These are phyloP conservation scores for Blastobotrys indianensis DNA, from an alignment of 1,139 yeast species.

Conservation along the genomic window DNA sequence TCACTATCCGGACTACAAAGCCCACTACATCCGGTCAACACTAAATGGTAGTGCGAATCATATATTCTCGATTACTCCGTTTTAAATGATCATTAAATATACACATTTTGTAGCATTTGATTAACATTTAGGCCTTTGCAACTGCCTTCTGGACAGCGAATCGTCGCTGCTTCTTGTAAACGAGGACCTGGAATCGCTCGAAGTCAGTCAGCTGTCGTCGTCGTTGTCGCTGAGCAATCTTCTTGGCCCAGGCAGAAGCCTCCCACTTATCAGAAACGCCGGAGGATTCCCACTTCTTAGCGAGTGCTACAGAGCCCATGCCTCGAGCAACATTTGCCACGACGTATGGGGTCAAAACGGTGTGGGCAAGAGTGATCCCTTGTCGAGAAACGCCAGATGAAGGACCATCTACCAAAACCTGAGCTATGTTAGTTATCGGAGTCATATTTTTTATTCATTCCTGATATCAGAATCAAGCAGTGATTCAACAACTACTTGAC, in stretches of 20 bases:
- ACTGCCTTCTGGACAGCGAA: slow-evolving; percentile 86
- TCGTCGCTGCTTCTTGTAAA: slow-evolving; percentile 95
- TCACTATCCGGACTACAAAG: too few relatives aligned
- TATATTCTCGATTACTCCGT: too few relatives aligned
- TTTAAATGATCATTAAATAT: too few relatives aligned
- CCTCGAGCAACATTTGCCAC: slow-evolving; percentile 88
- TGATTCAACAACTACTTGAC: not conserved
- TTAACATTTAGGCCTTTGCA: slow-evolving; percentile 66
- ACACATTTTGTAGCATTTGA: too few relatives aligned
- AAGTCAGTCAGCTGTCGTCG: slow-evolving; percentile 92
- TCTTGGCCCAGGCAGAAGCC: slow-evolving; percentile 94
- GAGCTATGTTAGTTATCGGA: slow-evolving; percentile 9
- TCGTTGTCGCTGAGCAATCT: slow-evolving; percentile 89
- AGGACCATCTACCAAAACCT: slow-evolving; percentile 97
- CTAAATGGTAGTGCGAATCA: too few relatives aligned
- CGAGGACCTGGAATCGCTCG: slow-evolving; percentile 99
- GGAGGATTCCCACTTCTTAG: slow-evolving; percentile 92
- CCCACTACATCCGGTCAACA: too few relatives aligned
- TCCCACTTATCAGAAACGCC: slow-evolving; percentile 89
- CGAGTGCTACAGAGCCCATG: slow-evolving; percentile 76
- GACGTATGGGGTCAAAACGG: slow-evolving; percentile 89
- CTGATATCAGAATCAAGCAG: not conserved
- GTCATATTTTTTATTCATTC: not conserved
- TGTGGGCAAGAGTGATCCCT: slow-evolving; percentile 78
- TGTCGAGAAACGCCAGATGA: slow-evolving; percentile 82